Conservation (phyloP, 2,329 filamentous ascomycete genomes). For the Diaporthe helianthi region DNA sequence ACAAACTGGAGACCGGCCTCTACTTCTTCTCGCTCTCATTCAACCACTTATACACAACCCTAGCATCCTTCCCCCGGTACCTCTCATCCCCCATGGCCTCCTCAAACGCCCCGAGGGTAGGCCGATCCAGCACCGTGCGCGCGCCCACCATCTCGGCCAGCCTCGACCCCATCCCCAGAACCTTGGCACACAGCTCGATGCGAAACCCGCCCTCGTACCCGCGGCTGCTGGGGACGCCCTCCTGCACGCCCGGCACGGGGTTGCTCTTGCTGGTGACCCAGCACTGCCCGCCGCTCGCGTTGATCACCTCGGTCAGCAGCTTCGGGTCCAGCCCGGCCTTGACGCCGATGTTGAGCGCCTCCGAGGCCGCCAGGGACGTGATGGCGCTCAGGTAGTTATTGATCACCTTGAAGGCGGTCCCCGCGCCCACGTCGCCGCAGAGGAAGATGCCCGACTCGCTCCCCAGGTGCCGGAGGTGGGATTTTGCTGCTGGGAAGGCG, state of each 20-base stretch:
- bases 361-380: slow-evolving; percentile 61
- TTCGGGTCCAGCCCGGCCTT: slow-evolving; percentile 46
- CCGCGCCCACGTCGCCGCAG: slow-evolving; percentile 67
- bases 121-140: slow-evolving; percentile 40
- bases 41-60: slow-evolving; percentile 44
- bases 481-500: slow-evolving; percentile 60
- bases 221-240: slow-evolving; percentile 41
- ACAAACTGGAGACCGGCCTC: too few relatives aligned
- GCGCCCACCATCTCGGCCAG: slow-evolving; percentile 42
- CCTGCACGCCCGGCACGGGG: slow-evolving; percentile 43
- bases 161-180: slow-evolving; percentile 41
- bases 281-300: slow-evolving; percentile 66
- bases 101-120: slow-evolving; percentile 40
- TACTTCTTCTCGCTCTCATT: slow-evolving; percentile 38
- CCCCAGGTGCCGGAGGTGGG: slow-evolving; percentile 66
- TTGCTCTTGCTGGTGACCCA: slow-evolving; percentile 45
- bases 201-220: slow-evolving; percentile 44
- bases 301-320: slow-evolving; percentile 71
- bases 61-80: slow-evolving; percentile 43
- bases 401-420: slow-evolving; percentile 73
- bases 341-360: slow-evolving; percentile 49
- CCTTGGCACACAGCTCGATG: slow-evolving; percentile 43
- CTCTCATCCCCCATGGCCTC: slow-evolving; percentile 42
- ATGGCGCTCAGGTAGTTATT: slow-evolving; percentile 78
- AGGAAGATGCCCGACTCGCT: slow-evolving; percentile 59